Base-by-base conservation (phyloP, 805 yeast species). In the Scheffersomyces stipitis region DNA sequence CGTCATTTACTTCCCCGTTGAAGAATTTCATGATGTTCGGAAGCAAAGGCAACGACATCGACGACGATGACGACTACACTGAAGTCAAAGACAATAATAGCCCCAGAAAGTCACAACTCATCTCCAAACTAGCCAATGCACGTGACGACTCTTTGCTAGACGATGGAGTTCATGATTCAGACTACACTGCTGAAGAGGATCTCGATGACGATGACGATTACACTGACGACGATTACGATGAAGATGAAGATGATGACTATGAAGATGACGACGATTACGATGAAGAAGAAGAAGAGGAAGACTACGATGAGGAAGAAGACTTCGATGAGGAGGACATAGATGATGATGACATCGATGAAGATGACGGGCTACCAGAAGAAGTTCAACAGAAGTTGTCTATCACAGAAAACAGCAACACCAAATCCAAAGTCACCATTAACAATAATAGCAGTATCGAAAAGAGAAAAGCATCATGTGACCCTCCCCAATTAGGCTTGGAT, bases 11-110 rank as follows among this genome's bases (percentile, higher is more conserved):
- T 0, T 65, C 71, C 5, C 73, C 73, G 10, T 52, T 69, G 33
- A 68, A 68, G 37, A 62, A 56, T 34, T 68, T 69, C 44, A 67
- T 62, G 73, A 49, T 50, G 43, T 56, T 64, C 22, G 66, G 64
- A 3, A 59, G 58, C 10, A 58, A 50, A 30, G 54, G 56, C 16
- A 56, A 49, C 18, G 43, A 44, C 26, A 56, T 52, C 30, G 48
- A 57, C 30, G 59, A 55, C 40, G 60, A 60, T 37, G 64, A 47
- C 28, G 43, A 41, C n/a, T n/a, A n/a, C n/a, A n/a, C n/a, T 18
- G 40, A 36, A 23, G 26, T 9, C 26, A 9, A 23, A 10, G 26
- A 23, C 12, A 9, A 10, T 9, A 12, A 23, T 10, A 12, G 12
- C 12, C 26, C 12, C 12, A n/a, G 17, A 4, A 8, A 5, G 15